Evolutionary conservation across 2,329 filamentous ascomycete genomes (phyloP), one percentile per base, ranked within the genome.

Genomic region (Colletotrichum eleusines): DNA sequence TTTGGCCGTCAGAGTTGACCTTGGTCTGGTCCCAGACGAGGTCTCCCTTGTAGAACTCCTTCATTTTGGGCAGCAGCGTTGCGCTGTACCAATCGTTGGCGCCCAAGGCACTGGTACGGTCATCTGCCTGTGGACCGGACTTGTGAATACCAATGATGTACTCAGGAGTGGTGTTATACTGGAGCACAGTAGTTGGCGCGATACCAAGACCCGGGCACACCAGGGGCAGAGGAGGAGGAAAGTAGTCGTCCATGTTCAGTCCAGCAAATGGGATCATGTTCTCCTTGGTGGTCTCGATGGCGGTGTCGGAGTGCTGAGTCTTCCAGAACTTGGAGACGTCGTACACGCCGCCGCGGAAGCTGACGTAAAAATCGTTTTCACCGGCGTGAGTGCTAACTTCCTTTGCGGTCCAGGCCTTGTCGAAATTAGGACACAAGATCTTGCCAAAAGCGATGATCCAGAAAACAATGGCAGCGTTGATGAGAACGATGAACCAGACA

Each of bases 251-350:
- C 74, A 99, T 83, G 75, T 95, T 90, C 75, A 89, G 77, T 40
- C 96, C 96, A 48, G 90, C 93, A 74, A 97, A 91, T 1, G 89
- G 90, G 73, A 89, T 77, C 96, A 99, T 98, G 66, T 85, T 81
- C 1, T 86, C 83, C 5, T 83, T 84, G 1, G 85, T 87, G 0
- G 90, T 91, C 69, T 91, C 84, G 62, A 88, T 89, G 58, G 80
- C 81, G 12, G 83, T 90, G 77, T 97, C 94, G 78, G 94, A 95
- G 83, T 99, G 96, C 68, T 97, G 89, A 28, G 88, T 82, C 77
- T 88, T 93, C 90, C 92, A 98, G 80, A 97, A 99, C 67, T 95
- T 93, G 63, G 91, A 89, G 54, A 99, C 89, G 76, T 99, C 96
- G 81, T 98, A 99, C 40, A 98, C 95, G 51, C 90, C 90, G 73